Percentiles rank a stretch among this genome's conserved stretches.
phyloP scores from a whole-genome alignment of 1,284 basidiomycete species.

The Agaricales sp. region DNA sequence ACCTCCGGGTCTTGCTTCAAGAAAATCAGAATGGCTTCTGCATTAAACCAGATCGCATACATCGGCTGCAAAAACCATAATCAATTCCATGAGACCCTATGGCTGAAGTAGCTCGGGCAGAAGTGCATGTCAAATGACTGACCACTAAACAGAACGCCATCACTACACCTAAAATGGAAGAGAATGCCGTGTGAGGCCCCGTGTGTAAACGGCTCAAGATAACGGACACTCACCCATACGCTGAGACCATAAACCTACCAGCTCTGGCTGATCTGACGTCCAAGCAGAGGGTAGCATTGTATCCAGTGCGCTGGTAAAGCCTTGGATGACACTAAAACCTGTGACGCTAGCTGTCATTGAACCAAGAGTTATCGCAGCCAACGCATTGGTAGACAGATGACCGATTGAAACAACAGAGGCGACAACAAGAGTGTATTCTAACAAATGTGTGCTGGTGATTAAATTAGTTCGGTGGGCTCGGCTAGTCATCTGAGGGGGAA shows the following conservation, averaged over 20 bases:
- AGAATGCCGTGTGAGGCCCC: neutral
- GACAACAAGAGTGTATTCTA: conserved; percentile 68
- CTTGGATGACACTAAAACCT: conserved; percentile 67
- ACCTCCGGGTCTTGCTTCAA: conserved; percentile 85
- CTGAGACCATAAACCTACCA: conserved; percentile 88
- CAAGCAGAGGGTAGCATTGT: conserved; percentile 87
- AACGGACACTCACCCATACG: conserved; percentile 60
- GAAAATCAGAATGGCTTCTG: conserved; percentile 67
- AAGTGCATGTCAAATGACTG: conserved; percentile 17
- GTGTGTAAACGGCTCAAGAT: conserved; percentile 5
- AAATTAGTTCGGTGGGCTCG: conserved; percentile 8
- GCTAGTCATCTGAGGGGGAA: no score
- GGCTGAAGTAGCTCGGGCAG: conserved; percentile 3
- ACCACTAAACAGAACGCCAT: conserved; percentile 51
- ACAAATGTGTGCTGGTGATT: conserved; percentile 50
- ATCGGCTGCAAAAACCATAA: conserved; percentile 39
- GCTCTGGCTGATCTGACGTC: conserved; percentile 73
- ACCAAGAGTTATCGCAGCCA: conserved; percentile 80
- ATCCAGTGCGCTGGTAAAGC: conserved; percentile 78
- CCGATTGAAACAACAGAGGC: conserved; percentile 77
- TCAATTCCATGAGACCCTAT: neutral
- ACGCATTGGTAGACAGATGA: conserved; percentile 72
- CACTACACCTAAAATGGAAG: conserved; percentile 42
- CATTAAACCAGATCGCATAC: conserved; percentile 68
- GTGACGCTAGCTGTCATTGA: conserved; percentile 77